Conservation (phyloP, 805 yeast genomes). For the Lachancea sp. region DNA sequence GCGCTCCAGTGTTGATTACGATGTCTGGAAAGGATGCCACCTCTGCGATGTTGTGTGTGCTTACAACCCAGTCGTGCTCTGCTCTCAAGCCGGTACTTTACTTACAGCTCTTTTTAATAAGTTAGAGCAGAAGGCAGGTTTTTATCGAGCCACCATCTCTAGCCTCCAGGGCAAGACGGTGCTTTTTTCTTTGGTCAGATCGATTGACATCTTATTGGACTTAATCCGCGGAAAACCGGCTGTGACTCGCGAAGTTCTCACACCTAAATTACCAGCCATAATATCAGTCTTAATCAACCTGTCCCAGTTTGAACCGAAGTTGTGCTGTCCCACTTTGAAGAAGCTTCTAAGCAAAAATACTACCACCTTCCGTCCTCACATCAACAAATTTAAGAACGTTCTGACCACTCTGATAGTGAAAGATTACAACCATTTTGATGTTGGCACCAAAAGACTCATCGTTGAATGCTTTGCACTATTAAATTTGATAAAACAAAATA, state of each 20-base stretch:
- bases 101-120: conserved; percentile 24
- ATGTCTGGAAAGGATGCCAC: conserved; percentile 57
- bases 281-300: conserved; percentile 47
- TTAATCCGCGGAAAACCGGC: conserved; percentile 74
- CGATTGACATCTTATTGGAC: conserved; percentile 30
- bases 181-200: conserved; percentile 27
- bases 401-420: conserved; percentile 35
- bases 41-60: conserved; percentile 41
- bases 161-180: conserved; percentile 20
- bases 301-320: conserved; percentile 35
- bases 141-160: conserved; percentile 16
- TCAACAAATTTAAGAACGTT: conserved; percentile 50
- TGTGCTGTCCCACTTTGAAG: conserved; percentile 37
- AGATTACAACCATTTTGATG: conserved; percentile 37
- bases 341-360: conserved; percentile 51
- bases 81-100: conserved; percentile 30
- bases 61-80: conserved; percentile 31
- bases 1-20: conserved; percentile 39
- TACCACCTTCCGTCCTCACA: conserved; percentile 77
- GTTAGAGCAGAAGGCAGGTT: conserved; percentile 25
- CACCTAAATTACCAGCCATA: conserved; percentile 67
- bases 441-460: conserved; percentile 36
- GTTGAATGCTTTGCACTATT: conserved; percentile 48
- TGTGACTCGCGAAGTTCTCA: conserved; percentile 72
- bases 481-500: conserved; percentile 52